Evolutionary conservation across 305 asterid genomes (phyloP), one percentile per base, ranked within the genome.

Genomic region (Fraxinus ornus): DNA sequence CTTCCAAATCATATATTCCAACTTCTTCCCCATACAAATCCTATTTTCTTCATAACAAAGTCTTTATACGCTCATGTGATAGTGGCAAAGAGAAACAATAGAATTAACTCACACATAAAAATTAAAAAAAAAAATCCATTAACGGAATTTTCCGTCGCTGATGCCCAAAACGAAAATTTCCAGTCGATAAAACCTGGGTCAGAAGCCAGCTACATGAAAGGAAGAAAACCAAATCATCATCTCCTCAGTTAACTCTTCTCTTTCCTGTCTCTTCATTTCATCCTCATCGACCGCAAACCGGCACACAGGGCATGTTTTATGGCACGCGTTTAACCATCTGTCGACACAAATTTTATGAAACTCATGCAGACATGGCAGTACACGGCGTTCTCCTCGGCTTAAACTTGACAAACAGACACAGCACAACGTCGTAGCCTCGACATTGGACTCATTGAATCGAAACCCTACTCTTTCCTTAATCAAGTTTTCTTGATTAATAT

Each of bases 171-270:
- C 33, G 47, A 24, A 72, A 30, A 73, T 5, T 17, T 52, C 24
- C 15, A 5, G 47, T 73, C 35, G 35, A 10, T 3, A 64, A 64
- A 64, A 64, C 37, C 74, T 26, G n/a, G 19, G 8, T 92, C 89
- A 92, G 81, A 91, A 92, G 10, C 96, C 97, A 84, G 97, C 92
- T 30, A 87, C 92, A 85, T 94, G 98, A 83, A 94, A 94, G 22
- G 97, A 94, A 55, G 97, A 94, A 88, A 94, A 91, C 97, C 97
- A 94, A 10, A 89, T 89, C 57, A 89, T 85, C 95, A 93, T 90
- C 78, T 93, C 97, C 36, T 92, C 93, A 9, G 93, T 90, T 37
- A 91, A 83, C 81, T 83, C 89, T 57, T 86, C 88, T 79, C 80
- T 79, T 13, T 73, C 82, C 79, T 10, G 9, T 64, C 79, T 80